Evolutionary conservation across 805 yeast species (phyloP).

Genomic region (Pichia cabralensis): DNA sequence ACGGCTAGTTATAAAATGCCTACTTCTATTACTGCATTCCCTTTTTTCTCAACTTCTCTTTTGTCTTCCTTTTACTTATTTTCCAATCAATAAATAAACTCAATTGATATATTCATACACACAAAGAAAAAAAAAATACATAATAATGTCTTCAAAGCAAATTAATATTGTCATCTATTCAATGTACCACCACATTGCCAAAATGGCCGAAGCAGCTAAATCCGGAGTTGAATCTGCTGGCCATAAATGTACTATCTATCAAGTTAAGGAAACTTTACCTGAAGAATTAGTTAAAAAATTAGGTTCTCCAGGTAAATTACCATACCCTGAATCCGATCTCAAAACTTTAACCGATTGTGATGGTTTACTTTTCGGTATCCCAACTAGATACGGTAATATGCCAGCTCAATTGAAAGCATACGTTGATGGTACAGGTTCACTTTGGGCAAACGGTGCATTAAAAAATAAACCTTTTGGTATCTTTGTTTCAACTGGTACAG

Average conservation of each 20-base stretch:
- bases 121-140: too few species aligned
- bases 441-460: conserved; percentile 69
- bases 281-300: conserved; percentile 49
- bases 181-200: conserved; percentile 66
- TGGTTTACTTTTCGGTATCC: conserved; percentile 76
- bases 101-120: too few species aligned
- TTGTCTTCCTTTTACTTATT: too few species aligned
- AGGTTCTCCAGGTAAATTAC: conserved; percentile 56
- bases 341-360: conserved; percentile 47
- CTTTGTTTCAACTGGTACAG: conserved; percentile 68
- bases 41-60: too few species aligned
- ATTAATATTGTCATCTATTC: conserved; percentile 60
- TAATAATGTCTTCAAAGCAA: conserved; percentile 2
- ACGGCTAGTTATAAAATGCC: too few species aligned
- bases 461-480: conserved; percentile 67
- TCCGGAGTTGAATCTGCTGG: conserved; percentile 65
- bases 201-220: conserved; percentile 59
- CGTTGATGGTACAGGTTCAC: conserved; percentile 69
- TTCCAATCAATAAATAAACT: too few species aligned
- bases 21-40: too few species aligned
- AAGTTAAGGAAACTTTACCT: conserved; percentile 69
- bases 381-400: conserved; percentile 75
- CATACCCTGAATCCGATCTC: conserved; percentile 46
- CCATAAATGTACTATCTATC: conserved; percentile 60
- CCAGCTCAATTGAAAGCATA: conserved; percentile 73